Conservation (phyloP, 2,329 filamentous ascomycete species). For the Pestalotiopsis sp. region DNA sequence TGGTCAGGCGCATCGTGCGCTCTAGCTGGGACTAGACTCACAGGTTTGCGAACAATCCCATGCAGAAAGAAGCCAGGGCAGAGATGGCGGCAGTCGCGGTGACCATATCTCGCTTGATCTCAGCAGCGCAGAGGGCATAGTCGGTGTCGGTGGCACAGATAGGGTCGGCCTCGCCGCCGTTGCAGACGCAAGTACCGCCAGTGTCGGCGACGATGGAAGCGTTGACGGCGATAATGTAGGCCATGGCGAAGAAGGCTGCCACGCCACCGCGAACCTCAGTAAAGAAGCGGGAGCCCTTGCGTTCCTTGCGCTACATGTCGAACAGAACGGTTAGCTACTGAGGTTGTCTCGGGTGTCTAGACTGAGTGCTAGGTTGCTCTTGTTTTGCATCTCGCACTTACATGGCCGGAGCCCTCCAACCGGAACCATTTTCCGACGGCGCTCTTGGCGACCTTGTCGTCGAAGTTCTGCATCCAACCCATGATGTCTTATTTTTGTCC, state of each 20-base stretch:
- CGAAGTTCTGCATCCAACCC: slow-evolving; percentile 54
- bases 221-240: slow-evolving; percentile 48
- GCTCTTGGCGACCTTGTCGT: slow-evolving; percentile 64
- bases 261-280: slow-evolving; percentile 84
- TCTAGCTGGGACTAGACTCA: slow-evolving; percentile 33
- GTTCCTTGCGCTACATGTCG: slow-evolving; percentile 62
- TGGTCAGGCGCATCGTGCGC: no score
- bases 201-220: slow-evolving; percentile 32
- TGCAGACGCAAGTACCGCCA: slow-evolving; percentile 72
- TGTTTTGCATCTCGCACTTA: slow-evolving; percentile 49
- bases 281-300: slow-evolving; percentile 76
- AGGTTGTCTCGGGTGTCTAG: slow-evolving; percentile 1
- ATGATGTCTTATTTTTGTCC: slow-evolving; percentile 32
- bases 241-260: slow-evolving; percentile 72
- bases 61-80: slow-evolving; percentile 77
- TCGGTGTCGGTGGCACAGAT: slow-evolving; percentile 57
- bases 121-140: slow-evolving; percentile 66
- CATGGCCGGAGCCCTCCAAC: slow-evolving; percentile 81
- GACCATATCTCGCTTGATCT: slow-evolving; percentile 76
- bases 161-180: slow-evolving; percentile 50
- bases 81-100: slow-evolving; percentile 85
- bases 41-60: slow-evolving; percentile 83
- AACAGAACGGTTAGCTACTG: slow-evolving; percentile 12
- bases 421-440: slow-evolving; percentile 74
- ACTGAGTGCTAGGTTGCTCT: slow-evolving; percentile 16